phyloP scores from a whole-genome alignment of 257 asterid species.

The Solanum clarkiae region DNA sequence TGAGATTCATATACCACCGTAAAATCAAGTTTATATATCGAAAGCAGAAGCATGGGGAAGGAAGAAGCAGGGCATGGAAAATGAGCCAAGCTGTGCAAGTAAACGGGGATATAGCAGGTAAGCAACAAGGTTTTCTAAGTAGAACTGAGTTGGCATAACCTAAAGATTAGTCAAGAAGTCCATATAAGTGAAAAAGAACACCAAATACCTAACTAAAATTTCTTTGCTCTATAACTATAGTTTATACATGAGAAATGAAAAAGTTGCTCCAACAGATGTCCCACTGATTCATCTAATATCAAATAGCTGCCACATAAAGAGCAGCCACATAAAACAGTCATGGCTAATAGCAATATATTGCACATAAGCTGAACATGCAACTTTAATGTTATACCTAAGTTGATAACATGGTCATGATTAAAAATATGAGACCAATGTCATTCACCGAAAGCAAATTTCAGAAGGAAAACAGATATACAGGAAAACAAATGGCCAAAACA shows the following conservation, averaged over 20 bases:
- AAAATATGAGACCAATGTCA: neutral
- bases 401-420: neutral
- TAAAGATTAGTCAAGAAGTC: neutral
- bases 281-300: neutral
- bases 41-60: neutral
- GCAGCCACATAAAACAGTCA: neutral
- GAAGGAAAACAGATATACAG: neutral
- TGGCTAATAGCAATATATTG: neutral
- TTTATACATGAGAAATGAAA: neutral
- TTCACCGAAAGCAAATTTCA: neutral
- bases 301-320: neutral
- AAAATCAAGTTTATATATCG: neutral
- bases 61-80: too few species aligned
- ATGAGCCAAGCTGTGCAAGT: too few species aligned
- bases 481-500: neutral
- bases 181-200: neutral
- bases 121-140: too few species aligned
- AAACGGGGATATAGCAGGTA: too few species aligned
- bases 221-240: neutral
- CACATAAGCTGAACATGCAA: neutral
- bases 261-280: neutral
- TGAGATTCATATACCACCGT: neutral
- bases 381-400: neutral
- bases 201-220: neutral
- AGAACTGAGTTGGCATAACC: neutral